A percentile compares a stretch with the other conserved stretches of the same genome.
Conservation (phyloP, 345 rosid genomes). For the Bretschneidera sinensis region DNA sequence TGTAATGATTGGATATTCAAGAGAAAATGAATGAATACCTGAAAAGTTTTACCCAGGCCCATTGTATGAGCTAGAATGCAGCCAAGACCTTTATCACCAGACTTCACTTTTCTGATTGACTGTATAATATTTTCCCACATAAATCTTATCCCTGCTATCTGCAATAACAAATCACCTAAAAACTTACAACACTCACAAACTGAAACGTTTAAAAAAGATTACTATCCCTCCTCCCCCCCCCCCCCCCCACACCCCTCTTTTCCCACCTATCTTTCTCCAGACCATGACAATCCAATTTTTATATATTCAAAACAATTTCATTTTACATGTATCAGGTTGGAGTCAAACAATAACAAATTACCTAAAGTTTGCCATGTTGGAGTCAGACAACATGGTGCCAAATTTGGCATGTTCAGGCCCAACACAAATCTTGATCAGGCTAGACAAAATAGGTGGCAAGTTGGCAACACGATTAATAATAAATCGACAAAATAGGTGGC, state of each 20-base stretch:
- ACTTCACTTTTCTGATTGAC: slow-evolving; percentile 72
- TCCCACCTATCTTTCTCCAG: neutral
- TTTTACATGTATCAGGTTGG: no score
- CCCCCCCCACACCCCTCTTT: neutral
- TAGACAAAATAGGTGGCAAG: no score
- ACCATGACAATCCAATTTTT: neutral
- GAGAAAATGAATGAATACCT: slow-evolving; percentile 43
- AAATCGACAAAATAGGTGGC: no score
- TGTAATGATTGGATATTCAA: slow-evolving; percentile 1
- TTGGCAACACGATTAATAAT: no score
- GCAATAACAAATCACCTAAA: slow-evolving; percentile 31
- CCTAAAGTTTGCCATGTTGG: no score
- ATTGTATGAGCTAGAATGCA: slow-evolving; percentile 98
- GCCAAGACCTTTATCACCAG: slow-evolving; percentile 97
- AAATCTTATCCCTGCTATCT: slow-evolving; percentile 94
- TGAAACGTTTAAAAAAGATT: neutral
- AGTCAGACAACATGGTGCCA: neutral
- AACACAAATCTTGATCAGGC: neutral
- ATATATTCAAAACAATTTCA: no score
- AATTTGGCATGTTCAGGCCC: neutral
- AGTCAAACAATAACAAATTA: neutral
- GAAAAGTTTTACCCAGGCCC: slow-evolving; percentile 99
- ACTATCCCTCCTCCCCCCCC: neutral
- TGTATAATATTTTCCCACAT: slow-evolving; percentile 98
- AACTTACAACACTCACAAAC: slow-evolving; percentile 13